phyloP scores from a whole-genome alignment of 345 rosid genomes.

The Euphorbia tirucalli region DNA sequence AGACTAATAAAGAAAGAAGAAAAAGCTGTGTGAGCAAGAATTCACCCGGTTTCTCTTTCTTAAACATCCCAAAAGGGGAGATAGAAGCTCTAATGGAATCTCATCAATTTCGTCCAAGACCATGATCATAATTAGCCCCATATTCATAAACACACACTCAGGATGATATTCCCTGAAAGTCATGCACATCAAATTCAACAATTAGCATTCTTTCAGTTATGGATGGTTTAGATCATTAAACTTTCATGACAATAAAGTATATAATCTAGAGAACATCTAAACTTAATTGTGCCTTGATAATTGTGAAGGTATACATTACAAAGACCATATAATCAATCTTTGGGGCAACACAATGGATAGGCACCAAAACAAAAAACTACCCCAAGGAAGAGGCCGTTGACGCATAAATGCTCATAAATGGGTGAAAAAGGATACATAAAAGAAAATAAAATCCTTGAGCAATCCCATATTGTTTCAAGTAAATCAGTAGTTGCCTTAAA shows the following conservation, averaged over 20 bases:
- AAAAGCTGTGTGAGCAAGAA: neutral
- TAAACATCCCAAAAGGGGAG: constrained; percentile 1
- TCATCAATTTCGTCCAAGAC: constrained; percentile 16
- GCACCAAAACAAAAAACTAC: no score
- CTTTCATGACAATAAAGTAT: neutral
- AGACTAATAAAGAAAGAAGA: neutral
- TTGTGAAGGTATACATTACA: no score
- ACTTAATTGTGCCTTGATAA: no score
- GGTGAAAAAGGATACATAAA: no score
- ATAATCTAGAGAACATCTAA: no score
- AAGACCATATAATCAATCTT: no score
- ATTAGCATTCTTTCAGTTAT: neutral
- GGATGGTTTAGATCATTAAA: neutral
- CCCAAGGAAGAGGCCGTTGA: no score
- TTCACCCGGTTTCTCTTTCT: constrained; percentile 17
- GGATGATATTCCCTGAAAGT: constrained; percentile 20
- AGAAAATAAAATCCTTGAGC: no score
- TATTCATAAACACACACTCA: constrained; percentile 13
- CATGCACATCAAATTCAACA: neutral
- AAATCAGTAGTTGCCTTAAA: no score
- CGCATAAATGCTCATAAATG: no score
- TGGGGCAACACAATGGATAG: no score
- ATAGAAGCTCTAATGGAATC: constrained; percentile 15
- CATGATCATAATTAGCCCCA: constrained; percentile 20
- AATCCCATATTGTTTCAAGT: no score